Conservation (phyloP, 2,329 filamentous ascomycete genomes). For the Diaporthe aspalathi region DNA sequence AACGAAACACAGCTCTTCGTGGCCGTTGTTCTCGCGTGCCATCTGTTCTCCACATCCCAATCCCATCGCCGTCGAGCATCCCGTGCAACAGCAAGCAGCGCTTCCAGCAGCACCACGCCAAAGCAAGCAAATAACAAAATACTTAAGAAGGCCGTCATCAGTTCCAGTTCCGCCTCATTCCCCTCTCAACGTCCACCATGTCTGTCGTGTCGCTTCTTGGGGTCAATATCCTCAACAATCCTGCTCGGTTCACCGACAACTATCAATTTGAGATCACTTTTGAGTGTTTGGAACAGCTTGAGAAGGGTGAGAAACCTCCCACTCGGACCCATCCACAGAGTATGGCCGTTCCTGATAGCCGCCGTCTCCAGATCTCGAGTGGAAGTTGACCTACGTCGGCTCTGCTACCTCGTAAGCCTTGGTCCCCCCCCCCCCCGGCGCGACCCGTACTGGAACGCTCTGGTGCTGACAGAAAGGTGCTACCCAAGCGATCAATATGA, state of each 20-base stretch:
- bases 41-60: not conserved
- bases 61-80: not conserved
- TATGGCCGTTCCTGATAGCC: constrained; percentile 5
- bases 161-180: not conserved
- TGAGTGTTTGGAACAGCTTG: constrained; percentile 92
- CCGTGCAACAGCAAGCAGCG: not conserved
- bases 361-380: constrained; percentile 82
- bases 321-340: not conserved
- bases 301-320: constrained; percentile 75
- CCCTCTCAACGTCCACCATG: constrained; percentile 63
- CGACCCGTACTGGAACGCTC: constrained; percentile 28
- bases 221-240: constrained; percentile 97
- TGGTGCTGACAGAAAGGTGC: not conserved
- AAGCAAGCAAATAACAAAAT: not conserved
- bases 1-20: not conserved
- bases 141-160: not conserved
- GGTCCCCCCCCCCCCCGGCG: constrained; percentile 32
- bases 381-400: constrained; percentile 99
- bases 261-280: constrained; percentile 99
- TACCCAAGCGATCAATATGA: constrained; percentile 89
- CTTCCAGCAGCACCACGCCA: not conserved
- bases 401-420: constrained; percentile 90
- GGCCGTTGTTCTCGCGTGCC: not conserved
- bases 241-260: constrained; percentile 89
- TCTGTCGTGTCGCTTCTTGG: constrained; percentile 96